A percentile compares a stretch with the other conserved stretches of the same genome.
Evolutionary conservation across 2,329 filamentous ascomycete genomes (phyloP).

Genomic region (Diplodia seriata): DNA sequence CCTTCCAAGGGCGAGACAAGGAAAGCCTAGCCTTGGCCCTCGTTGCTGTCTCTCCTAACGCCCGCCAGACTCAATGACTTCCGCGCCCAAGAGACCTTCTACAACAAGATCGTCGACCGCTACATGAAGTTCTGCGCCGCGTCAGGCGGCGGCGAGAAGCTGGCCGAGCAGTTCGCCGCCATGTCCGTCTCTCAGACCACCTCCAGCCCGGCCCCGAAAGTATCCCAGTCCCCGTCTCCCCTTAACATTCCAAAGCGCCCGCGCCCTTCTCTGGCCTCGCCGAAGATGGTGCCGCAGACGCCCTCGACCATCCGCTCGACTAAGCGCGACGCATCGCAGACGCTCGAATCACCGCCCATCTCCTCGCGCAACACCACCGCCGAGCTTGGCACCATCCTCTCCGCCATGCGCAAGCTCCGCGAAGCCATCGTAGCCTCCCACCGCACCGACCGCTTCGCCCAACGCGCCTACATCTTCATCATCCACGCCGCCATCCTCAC

Average conservation of each 20-base stretch:
- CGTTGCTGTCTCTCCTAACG: constrained; percentile 21
- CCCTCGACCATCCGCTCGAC: constrained; percentile 33
- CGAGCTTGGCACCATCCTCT: constrained; percentile 75
- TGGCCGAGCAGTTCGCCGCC: constrained; percentile 76
- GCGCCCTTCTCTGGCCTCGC: constrained; percentile 33
- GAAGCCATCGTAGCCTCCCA: constrained; percentile 85
- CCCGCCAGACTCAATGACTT: constrained; percentile 60
- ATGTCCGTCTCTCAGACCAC: constrained; percentile 53
- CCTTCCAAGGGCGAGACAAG: constrained; percentile 90
- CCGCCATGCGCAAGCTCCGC: constrained; percentile 87
- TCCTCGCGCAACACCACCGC: constrained; percentile 53
- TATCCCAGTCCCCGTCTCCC: constrained; percentile 34
- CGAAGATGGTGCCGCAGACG: constrained; percentile 24
- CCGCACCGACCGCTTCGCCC: constrained; percentile 79
- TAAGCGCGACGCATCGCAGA: constrained; percentile 33
- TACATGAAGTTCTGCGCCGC: constrained; percentile 89
- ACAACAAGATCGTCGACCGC: constrained; percentile 82
- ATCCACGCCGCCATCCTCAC: constrained; percentile 83
- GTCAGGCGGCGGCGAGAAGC: constrained; percentile 71
- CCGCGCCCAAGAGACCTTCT: constrained; percentile 84
- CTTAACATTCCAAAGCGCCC: constrained; percentile 19
- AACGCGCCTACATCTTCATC: constrained; percentile 90
- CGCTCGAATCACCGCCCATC: constrained; percentile 38
- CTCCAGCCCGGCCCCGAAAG: constrained; percentile 34
- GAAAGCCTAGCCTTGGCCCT: constrained; percentile 53